A percentile compares a stretch with the other conserved stretches of the same genome.
Conservation (phyloP, 257 asterid species). For the Perilla frutescens region DNA sequence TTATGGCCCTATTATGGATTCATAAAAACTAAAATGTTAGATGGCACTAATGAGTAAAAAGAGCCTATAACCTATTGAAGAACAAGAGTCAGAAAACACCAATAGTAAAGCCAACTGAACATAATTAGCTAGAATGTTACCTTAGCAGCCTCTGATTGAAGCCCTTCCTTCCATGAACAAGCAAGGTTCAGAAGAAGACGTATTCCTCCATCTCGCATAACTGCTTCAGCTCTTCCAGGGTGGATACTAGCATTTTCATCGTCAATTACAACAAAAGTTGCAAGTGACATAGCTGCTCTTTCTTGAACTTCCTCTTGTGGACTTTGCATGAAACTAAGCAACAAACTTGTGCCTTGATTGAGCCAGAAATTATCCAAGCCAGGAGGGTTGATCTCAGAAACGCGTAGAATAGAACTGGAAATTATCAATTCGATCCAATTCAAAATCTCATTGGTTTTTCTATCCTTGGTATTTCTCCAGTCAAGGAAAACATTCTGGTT, state of each 20-base stretch:
- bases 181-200: constrained; percentile 74
- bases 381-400: constrained; percentile 77
- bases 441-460: constrained; percentile 56
- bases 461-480: constrained; percentile 52
- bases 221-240: constrained; percentile 78
- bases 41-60: background rate
- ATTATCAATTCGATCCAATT: constrained; percentile 82
- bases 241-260: constrained; percentile 83
- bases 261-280: constrained; percentile 75
- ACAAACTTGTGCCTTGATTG: constrained; percentile 70
- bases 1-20: background rate
- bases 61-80: background rate
- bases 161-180: constrained; percentile 76
- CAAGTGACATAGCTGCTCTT: constrained; percentile 85
- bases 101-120: background rate
- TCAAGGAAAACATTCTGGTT: constrained; percentile 58
- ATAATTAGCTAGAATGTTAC: constrained; percentile 39
- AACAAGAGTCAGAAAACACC: background rate
- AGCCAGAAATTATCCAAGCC: constrained; percentile 83
- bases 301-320: constrained; percentile 85
- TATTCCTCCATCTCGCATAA: constrained; percentile 71
- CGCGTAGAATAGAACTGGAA: constrained; percentile 73
- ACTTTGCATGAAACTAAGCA: constrained; percentile 75
- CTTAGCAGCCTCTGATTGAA: constrained; percentile 87
- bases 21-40: background rate